A percentile compares a stretch with the other conserved stretches of the same genome.
Evolutionary conservation across 1,284 basidiomycete species (phyloP).

Genomic region (Inonotus obliquus): DNA sequence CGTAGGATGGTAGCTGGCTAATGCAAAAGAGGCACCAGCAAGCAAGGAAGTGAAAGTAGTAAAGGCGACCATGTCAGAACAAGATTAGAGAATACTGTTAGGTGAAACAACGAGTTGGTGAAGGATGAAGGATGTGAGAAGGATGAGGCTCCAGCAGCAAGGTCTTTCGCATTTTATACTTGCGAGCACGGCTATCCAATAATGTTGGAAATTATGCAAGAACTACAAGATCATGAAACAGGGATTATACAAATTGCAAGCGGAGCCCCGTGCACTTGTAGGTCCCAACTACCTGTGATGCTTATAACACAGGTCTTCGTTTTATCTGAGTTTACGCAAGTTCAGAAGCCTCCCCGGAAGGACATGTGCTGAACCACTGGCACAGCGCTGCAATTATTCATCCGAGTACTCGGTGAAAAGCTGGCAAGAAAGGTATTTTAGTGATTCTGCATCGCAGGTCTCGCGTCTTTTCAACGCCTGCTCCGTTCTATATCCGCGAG

Average conservation of each 20-base stretch:
- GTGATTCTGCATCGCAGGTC: neutral
- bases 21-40: neutral
- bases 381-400: too few species aligned
- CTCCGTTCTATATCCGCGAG: too few species aligned
- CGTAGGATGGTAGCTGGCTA: neutral
- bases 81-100: neutral
- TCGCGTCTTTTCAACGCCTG: neutral
- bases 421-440: neutral
- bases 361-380: too few species aligned
- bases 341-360: too few species aligned
- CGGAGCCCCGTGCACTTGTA: neutral
- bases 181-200: neutral
- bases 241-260: neutral
- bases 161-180: neutral
- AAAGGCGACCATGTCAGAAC: constrained; percentile 4
- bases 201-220: neutral
- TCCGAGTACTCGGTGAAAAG: too few species aligned
- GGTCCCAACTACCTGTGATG: neutral
- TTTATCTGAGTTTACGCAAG: neutral
- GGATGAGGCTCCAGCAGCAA: neutral
- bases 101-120: neutral
- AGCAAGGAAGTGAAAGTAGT: constrained; percentile 6
- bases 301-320: neutral
- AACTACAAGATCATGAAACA: neutral
- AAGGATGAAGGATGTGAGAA: neutral